Base-by-base conservation (phyloP, 2,329 filamentous ascomycete species). In the Botrytis byssoidea region DNA sequence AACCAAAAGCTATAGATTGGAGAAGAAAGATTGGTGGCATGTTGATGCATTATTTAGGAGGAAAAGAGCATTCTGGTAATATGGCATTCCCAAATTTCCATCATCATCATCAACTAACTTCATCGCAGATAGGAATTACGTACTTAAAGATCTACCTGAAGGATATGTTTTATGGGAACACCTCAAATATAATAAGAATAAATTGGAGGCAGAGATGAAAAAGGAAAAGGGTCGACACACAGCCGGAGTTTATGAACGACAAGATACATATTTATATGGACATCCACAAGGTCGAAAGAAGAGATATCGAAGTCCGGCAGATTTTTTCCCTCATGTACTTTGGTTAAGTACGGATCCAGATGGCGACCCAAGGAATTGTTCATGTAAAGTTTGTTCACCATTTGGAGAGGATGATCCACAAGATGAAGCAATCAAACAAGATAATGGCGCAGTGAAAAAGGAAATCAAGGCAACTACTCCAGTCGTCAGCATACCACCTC, bases 221-320 rank as follows among this genome's bases (percentile, higher is more conserved):
- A 81, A 78, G 35, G 79, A 84, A 44, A 85, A 86, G 75, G 83
- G 84, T 61, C 80, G 78, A 69, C 80, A 79, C 46, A 77, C 76
- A 82, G 83, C 79, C 84, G 86, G 85, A 48, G 84, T 83, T 18
- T 86, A 85, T 75, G 86, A 88, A 78, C 82, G 88, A 72, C 86
- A 88, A 77, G 88, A 90, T 78, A 87, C 87, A 46, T 90, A 89
- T 76, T 83, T 90, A 9, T 90, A 89, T 78, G 88, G 88, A 32
- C 87, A 90, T 78, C 88, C 88, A 4, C 81, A 84, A 64, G 88
- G 88, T 25, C 83, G 85, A 29, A 86, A 85, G 79, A 89, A 89
- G 81, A 84, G 87, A 67, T 90, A 86, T 78, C 81, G 88, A 72
- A 89, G 87, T 77, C 87, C 88, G 0, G 84, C 84, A 70, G 88